Base-by-base conservation (phyloP, 305 asterid species). In the Solanum aculeatissimum region DNA sequence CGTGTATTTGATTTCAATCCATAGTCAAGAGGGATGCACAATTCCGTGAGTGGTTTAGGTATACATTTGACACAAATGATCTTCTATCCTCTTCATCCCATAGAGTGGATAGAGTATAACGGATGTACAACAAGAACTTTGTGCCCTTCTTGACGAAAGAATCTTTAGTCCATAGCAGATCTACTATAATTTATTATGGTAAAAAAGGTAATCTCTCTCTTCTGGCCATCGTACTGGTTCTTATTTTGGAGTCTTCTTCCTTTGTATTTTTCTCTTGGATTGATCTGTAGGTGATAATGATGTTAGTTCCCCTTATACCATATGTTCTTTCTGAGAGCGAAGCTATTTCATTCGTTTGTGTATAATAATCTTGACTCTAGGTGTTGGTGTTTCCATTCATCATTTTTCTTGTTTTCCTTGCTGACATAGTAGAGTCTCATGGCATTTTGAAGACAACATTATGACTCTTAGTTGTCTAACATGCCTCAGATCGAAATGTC, bases 401-500 rank as follows among this genome's bases (percentile, higher is more conserved):
- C 60, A 25, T 35, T 74, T 74, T 45, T 74, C 81, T 45, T 42
- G n/a, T 47, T 74, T 45, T 47, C 42, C 60, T 14, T 74, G 0
- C 60, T 74, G 60, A 74, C 35, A 74, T 74, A 71, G n/a, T 71
- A 74, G 54, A 11, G 58, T 74, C 40, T 45, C 58, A 4, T 45
- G 80, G 40, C 4, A 43, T 72, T 71, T 23, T 75, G 43, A 79
- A 42, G 77, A 57, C 62, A 63, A 35, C 40, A 13, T 38, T 25
- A 19, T 14, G 29, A 66, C 51, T 84, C 83, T 85, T 18, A 83
- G 72, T 12, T 11, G 38, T 55, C 42, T 55, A 51, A 38, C 55
- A 53, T 85, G 85, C 83, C 51, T 81, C 93, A 96, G 99, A 95
- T 97, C 81, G 99, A 97, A 91, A 97, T 97, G 99, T 95, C 99